phyloP scores from a whole-genome alignment of 768 basidiomycete genomes.

The Panaeolus cyanescens region DNA sequence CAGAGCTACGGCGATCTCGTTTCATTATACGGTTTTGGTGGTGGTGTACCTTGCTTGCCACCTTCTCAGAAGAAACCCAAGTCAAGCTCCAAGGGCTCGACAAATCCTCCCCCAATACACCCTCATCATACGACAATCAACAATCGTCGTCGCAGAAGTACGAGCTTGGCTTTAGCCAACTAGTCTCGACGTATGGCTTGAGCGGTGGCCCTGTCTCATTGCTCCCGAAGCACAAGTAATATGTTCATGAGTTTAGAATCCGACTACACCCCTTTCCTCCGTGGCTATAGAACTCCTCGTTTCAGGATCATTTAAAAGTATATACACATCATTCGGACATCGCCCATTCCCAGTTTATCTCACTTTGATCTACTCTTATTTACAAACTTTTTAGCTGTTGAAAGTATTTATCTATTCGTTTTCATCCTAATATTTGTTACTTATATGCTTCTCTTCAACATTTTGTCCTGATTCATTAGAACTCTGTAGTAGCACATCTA shows the following conservation, averaged over 20 bases:
- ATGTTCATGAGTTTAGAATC: background rate
- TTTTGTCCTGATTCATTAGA: too few relatives aligned
- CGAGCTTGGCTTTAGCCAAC: constrained; percentile 20
- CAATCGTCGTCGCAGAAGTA: constrained; percentile 16
- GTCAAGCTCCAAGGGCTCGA: constrained; percentile 9
- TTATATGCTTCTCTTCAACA: too few relatives aligned
- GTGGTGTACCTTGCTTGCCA: constrained; percentile 9
- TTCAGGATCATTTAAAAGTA: too few relatives aligned
- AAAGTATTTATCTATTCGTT: too few relatives aligned
- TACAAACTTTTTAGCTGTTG: too few relatives aligned
- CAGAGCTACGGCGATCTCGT: constrained; percentile 22
- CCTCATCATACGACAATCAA: background rate
- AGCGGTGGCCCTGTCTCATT: constrained; percentile 9
- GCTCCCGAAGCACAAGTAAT: background rate
- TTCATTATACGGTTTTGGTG: constrained; percentile 12
- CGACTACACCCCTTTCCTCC: background rate
- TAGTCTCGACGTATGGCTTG: constrained; percentile 19
- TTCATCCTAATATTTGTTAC: too few relatives aligned
- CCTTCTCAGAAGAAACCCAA: constrained; percentile 6
- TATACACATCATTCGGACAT: too few relatives aligned
- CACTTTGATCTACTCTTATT: too few relatives aligned
- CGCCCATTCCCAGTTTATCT: too few relatives aligned
- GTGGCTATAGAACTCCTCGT: too few relatives aligned
- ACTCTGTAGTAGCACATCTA: too few relatives aligned
- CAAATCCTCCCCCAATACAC: constrained; percentile 4